Evolutionary conservation across 108 stramenopile genomes (phyloP).

Genomic region (Parietichytrium sp.): DNA sequence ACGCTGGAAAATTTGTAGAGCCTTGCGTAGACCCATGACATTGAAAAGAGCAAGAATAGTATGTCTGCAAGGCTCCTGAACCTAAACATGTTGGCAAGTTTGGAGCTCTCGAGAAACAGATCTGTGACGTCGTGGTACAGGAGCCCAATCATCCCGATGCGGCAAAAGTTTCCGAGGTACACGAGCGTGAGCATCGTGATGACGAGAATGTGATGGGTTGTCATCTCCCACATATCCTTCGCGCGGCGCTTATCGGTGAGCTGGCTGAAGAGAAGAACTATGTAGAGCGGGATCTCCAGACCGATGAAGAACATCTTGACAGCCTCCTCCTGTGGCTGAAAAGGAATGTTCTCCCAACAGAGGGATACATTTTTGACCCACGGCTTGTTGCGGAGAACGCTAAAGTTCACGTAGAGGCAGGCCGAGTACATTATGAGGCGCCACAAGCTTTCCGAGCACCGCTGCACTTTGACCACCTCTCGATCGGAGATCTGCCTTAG

Average conservation of each 20-base stretch:
- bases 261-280: not conserved
- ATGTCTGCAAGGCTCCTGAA: not conserved
- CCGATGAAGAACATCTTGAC: not conserved
- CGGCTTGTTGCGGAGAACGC: not conserved
- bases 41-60: not conserved
- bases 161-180: slow-evolving; percentile 29
- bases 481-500: not conserved
- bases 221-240: slow-evolving; percentile 35
- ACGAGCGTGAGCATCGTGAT: not conserved
- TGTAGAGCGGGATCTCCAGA: not conserved
- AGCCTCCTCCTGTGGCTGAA: slow-evolving; percentile 3
- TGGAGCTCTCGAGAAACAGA: not conserved
- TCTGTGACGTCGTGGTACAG: slow-evolving; percentile 26
- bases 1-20: not conserved
- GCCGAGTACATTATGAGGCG: slow-evolving; percentile 11
- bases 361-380: not conserved
- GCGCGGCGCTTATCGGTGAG: not conserved
- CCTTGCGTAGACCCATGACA: slow-evolving; percentile 10
- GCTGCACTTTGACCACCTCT: not conserved
- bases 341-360: slow-evolving; percentile 11
- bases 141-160: slow-evolving; percentile 16
- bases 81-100: slow-evolving; percentile 22
- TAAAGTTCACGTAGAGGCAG: not conserved
- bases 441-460: not conserved
- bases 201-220: not conserved